Percentiles rank a stretch among this genome's conserved stretches.
Evolutionary conservation across 202 grass and related monocot genomes (phyloP).

Genomic region (Elaeis oleifera): DNA sequence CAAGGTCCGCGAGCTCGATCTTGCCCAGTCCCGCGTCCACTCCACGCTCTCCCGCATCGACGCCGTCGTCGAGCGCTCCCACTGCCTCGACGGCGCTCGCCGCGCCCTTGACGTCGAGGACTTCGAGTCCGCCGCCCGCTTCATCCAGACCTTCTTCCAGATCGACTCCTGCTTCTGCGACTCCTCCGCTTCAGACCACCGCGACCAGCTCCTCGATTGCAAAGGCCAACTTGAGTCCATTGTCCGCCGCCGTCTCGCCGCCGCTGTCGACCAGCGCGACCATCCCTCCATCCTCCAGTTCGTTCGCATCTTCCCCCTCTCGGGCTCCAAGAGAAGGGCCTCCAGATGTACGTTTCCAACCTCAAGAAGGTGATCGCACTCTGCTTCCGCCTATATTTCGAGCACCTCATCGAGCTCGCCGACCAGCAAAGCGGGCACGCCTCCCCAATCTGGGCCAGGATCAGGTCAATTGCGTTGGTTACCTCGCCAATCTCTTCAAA

Average conservation of each 20-base stretch:
- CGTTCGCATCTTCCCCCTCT: slow-evolving; percentile 78
- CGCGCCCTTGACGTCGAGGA: slow-evolving; percentile 60
- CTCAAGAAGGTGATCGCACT: slow-evolving; percentile 83
- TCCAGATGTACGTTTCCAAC: slow-evolving; percentile 80
- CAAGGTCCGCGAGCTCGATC: slow-evolving; percentile 57
- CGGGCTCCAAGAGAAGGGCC: slow-evolving; percentile 59
- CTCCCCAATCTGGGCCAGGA: slow-evolving; percentile 15
- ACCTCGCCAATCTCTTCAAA: slow-evolving; percentile 77
- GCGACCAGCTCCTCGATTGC: slow-evolving; percentile 66
- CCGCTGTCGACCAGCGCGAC: slow-evolving; percentile 64
- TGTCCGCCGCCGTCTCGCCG: slow-evolving; percentile 50
- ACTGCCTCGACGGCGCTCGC: slow-evolving; percentile 58
- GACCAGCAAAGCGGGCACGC: slow-evolving; percentile 15
- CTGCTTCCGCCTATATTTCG: slow-evolving; percentile 60
- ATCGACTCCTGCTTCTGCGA: slow-evolving; percentile 60
- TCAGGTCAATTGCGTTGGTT: slow-evolving; percentile 64
- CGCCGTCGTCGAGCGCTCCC: slow-evolving; percentile 52
- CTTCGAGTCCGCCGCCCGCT: slow-evolving; percentile 45
- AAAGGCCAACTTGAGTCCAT: slow-evolving; percentile 65
- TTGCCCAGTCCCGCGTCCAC: slow-evolving; percentile 49
- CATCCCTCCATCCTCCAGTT: slow-evolving; percentile 68
- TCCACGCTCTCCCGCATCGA: slow-evolving; percentile 43
- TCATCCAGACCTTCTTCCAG: slow-evolving; percentile 49
- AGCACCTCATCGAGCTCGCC: slow-evolving; percentile 52
- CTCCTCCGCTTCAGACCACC: slow-evolving; percentile 41